Conservation (phyloP, 495 filamentous ascomycete species). For the Penicillium silybi region DNA sequence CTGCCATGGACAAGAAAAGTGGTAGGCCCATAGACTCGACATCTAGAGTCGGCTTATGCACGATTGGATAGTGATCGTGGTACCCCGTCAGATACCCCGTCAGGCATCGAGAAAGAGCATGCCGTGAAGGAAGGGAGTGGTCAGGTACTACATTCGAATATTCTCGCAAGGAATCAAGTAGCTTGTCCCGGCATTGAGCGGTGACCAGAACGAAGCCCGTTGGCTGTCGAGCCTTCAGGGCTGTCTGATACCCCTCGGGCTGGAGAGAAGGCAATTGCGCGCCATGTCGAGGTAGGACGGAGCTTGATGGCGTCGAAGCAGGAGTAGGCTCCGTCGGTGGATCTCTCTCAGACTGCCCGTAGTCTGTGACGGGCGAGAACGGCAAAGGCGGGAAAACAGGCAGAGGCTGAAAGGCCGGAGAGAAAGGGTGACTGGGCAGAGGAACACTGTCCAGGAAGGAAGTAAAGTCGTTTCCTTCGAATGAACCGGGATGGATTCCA, state of each 20-base stretch:
- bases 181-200: conserved; percentile 32
- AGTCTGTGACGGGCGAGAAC: conserved; percentile 29
- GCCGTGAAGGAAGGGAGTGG: conserved; percentile 45
- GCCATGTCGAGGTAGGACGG: conserved; percentile 36
- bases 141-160: conserved; percentile 38
- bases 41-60: conserved; percentile 61
- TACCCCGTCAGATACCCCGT: conserved; percentile 66
- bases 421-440: conserved; percentile 38
- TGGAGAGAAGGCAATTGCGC: conserved; percentile 40
- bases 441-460: conserved; percentile 42
- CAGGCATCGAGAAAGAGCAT: conserved; percentile 61
- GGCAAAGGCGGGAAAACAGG: conserved; percentile 35
- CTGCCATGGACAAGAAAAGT: conserved; percentile 58
- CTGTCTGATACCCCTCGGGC: conserved; percentile 29
- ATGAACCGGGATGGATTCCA: conserved; percentile 15
- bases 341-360: conserved; percentile 21
- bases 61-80: conserved; percentile 64
- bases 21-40: conserved; percentile 53
- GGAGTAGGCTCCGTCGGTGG: conserved; percentile 11
- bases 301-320: conserved; percentile 30
- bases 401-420: conserved; percentile 37
- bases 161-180: conserved; percentile 18
- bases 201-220: conserved; percentile 34
- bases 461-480: conserved; percentile 38
- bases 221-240: conserved; percentile 27